Percentiles rank a stretch among this genome's conserved stretches.
phyloP scores from a whole-genome alignment of 2,329 filamentous ascomycete species.

The Botryosphaeria dothidea region DNA sequence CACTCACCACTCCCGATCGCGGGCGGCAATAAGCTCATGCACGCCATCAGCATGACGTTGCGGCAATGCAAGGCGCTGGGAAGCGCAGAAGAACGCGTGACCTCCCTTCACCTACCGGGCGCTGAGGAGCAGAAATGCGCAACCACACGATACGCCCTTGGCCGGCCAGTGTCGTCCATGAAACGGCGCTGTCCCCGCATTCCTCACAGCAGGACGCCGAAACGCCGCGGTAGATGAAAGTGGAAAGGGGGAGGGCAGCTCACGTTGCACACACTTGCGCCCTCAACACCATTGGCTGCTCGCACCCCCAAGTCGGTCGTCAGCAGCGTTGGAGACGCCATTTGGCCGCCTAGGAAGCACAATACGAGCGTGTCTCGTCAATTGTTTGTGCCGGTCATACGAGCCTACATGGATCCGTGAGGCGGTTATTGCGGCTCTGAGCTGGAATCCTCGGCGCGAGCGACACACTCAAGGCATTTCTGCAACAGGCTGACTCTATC shows the following conservation, averaged over 20 bases:
- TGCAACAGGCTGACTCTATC: not conserved
- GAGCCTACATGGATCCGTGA: not conserved
- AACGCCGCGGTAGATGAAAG: conserved; percentile 8
- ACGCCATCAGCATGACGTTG: conserved; percentile 7
- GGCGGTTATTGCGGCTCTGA: not conserved
- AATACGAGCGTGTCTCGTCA: not conserved
- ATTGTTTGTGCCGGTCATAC: not conserved
- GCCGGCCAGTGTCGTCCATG: not conserved
- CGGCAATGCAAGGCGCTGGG: not conserved
- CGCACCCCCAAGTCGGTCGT: not conserved
- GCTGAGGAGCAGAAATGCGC: not conserved
- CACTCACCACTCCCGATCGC: not conserved
- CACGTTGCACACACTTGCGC: not conserved
- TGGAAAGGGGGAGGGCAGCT: not conserved
- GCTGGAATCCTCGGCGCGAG: not conserved
- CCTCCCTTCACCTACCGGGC: not conserved
- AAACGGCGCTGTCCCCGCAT: conserved; percentile 6
- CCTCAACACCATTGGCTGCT: not conserved
- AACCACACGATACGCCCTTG: not conserved
- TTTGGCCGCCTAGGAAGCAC: not conserved
- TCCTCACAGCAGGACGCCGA: not conserved
- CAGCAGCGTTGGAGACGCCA: not conserved
- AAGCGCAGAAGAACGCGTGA: not conserved
- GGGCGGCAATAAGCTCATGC: not conserved
- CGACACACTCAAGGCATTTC: not conserved